These are phyloP conservation scores for Shiraia sp. DNA, from an alignment of 2,329 filamentous ascomycete genomes.

Conservation along the genomic window DNA sequence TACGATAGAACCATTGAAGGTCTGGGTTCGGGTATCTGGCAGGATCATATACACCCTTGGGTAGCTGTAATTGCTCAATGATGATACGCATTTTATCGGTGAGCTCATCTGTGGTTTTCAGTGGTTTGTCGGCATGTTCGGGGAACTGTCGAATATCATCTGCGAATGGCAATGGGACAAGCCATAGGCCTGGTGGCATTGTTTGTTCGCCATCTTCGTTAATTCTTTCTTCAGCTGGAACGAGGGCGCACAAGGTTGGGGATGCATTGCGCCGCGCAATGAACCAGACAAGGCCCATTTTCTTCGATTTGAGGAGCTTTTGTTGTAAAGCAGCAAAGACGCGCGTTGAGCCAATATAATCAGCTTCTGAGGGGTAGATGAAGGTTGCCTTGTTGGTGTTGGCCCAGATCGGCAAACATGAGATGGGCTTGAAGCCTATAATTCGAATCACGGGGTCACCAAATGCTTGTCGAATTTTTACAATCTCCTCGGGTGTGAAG, in stretches of 20 bases:
- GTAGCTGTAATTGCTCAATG: constrained; percentile 84
- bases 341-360: constrained; percentile 86
- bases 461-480: constrained; percentile 71
- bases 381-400: constrained; percentile 85
- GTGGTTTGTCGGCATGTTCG: constrained; percentile 56
- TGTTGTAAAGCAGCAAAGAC: constrained; percentile 91
- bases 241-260: constrained; percentile 77
- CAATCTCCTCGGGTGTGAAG: constrained; percentile 84
- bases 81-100: constrained; percentile 82
- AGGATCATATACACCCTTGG: constrained; percentile 82
- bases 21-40: constrained; percentile 87
- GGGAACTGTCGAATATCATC: constrained; percentile 84
- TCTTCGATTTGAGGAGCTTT: constrained; percentile 78
- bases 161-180: constrained; percentile 83
- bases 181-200: constrained; percentile 83
- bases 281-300: constrained; percentile 88
- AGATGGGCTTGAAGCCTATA: constrained; percentile 88
- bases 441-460: constrained; percentile 83
- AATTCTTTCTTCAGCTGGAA: constrained; percentile 71
- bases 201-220: constrained; percentile 68
- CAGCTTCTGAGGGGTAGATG: constrained; percentile 90
- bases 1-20: constrained; percentile 96
- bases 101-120: constrained; percentile 64
- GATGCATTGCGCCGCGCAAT: constrained; percentile 79
- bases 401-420: constrained; percentile 77